These are phyloP conservation scores for Corylus avellana DNA, from an alignment of 306 rosid genomes.

Conservation along the genomic window DNA sequence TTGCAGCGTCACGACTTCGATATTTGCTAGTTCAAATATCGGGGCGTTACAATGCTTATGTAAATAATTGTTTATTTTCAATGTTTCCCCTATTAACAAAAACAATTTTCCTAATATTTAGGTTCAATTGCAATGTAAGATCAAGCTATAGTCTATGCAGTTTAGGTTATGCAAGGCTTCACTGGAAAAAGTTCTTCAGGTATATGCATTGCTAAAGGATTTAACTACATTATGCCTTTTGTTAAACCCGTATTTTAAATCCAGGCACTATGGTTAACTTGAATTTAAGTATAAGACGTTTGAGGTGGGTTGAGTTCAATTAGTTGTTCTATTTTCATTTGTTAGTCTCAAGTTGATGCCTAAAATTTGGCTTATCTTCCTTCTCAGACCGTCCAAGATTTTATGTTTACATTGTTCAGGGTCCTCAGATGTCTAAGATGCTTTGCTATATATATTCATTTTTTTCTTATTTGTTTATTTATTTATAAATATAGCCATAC, in stretches of 20 bases:
- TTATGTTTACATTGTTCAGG: too few species aligned
- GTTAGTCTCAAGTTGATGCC: slow-evolving; percentile 35
- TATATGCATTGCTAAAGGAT: slow-evolving; percentile 31
- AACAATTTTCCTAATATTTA: slow-evolving; percentile 29
- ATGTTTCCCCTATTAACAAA: background rate
- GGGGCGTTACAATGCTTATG: too few species aligned
- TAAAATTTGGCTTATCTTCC: background rate
- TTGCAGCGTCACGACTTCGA: too few species aligned
- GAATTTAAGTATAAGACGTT: background rate
- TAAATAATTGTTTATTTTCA: background rate
- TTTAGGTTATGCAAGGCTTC: slow-evolving; percentile 94
- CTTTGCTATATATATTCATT: too few species aligned
- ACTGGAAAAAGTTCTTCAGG: slow-evolving; percentile 97
- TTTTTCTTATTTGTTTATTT: too few species aligned
- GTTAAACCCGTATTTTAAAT: background rate
- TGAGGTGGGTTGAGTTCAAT: background rate
- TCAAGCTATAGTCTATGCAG: slow-evolving; percentile 95
- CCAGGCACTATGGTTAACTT: slow-evolving; percentile 8
- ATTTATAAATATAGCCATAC: too few species aligned
- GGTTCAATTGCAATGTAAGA: slow-evolving; percentile 97
- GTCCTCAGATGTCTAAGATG: too few species aligned
- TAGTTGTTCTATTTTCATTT: background rate
- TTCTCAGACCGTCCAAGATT: too few species aligned
- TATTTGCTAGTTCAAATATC: too few species aligned
- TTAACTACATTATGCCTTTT: background rate